Base-by-base conservation (phyloP, 2,329 filamentous ascomycete genomes). In the Dactylellina cionopaga region DNA sequence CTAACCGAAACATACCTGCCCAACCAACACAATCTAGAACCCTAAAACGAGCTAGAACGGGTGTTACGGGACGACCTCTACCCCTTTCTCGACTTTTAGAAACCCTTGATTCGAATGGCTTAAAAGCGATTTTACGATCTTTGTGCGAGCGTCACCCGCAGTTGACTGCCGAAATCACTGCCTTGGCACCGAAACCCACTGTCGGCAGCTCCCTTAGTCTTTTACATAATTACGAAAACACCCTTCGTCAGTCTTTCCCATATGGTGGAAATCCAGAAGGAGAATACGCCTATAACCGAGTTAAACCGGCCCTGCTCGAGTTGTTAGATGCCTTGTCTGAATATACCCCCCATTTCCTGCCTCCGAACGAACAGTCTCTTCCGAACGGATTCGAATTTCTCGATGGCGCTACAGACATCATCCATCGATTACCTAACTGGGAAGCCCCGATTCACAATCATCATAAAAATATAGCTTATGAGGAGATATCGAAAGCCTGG, bases 401-500 rank as follows among this genome's bases (percentile, higher is more conserved):
- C 22, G 92, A 99, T 76, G 90, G 90, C 46, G 94, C 91, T 69
- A 99, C 95, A 29, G 89, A 94, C 75, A 87, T 98, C 64, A 90
- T 98, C 64, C 93, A 99, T 80, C 85, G 89, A 37, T 84, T 99
- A 43, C 95, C 95, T 2, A 87, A 96, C 78, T 99, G 93, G 92
- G 91, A 95, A 76, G 92, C 89, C 44, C 90, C 90, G 71, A 88
- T 92, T 74, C 90, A 97, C 82, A 93, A 93, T 75, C 87, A 96
- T 77, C 92, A 96, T 83, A 97, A 97, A 81, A 90, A 96, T 76
- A 92, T 92, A 75, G 93, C 94, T 5, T 99, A 99, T 79, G 94
- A 99, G 78, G 95, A 98, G 79, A 93, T 99, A 75, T 90, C 92
- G 24, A 92, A 90, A 78, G 95, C 95, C 0, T 99, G 95, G 95